Percentiles rank a stretch among this genome's conserved stretches.
phyloP scores from a whole-genome alignment of 495 filamentous ascomycete genomes.

The Aspergillus coremiiformis region DNA sequence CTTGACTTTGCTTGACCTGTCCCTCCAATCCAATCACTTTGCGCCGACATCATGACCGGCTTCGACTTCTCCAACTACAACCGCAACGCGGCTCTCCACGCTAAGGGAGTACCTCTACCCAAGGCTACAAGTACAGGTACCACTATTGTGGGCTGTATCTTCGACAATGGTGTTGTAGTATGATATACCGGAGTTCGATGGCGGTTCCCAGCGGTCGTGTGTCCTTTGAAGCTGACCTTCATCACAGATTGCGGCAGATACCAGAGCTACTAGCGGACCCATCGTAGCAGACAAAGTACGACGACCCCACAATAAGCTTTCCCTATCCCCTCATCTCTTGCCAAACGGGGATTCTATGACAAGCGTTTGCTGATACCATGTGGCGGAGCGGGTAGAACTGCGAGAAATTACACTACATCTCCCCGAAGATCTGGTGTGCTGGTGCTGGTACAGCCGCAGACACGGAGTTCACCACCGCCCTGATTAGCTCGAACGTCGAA shows the following conservation, averaged over 20 bases:
- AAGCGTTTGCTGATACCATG: background rate
- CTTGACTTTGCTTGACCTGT: background rate
- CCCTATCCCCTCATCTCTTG: background rate
- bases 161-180: slow-evolving; percentile 91
- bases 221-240: slow-evolving; percentile 3
- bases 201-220: background rate
- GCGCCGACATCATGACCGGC: slow-evolving; percentile 70
- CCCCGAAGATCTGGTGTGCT: slow-evolving; percentile 98
- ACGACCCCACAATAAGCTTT: background rate
- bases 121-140: slow-evolving; percentile 99
- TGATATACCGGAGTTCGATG: slow-evolving; percentile 20
- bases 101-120: slow-evolving; percentile 83
- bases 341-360: background rate
- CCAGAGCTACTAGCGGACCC: slow-evolving; percentile 90
- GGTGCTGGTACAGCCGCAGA: slow-evolving; percentile 97
- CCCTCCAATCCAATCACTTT: slow-evolving; percentile 3
- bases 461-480: slow-evolving; percentile 97
- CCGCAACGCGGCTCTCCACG: slow-evolving; percentile 92
- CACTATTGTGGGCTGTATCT: slow-evolving; percentile 98
- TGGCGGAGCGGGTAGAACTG: slow-evolving; percentile 62
- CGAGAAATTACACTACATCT: slow-evolving; percentile 98
- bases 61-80: slow-evolving; percentile 99
- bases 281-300: slow-evolving; percentile 96
- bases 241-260: slow-evolving; percentile 85
- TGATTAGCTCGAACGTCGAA: slow-evolving; percentile 98